Conservation (phyloP, 768 basidiomycete species). For the Mycena olivaceomarginata region DNA sequence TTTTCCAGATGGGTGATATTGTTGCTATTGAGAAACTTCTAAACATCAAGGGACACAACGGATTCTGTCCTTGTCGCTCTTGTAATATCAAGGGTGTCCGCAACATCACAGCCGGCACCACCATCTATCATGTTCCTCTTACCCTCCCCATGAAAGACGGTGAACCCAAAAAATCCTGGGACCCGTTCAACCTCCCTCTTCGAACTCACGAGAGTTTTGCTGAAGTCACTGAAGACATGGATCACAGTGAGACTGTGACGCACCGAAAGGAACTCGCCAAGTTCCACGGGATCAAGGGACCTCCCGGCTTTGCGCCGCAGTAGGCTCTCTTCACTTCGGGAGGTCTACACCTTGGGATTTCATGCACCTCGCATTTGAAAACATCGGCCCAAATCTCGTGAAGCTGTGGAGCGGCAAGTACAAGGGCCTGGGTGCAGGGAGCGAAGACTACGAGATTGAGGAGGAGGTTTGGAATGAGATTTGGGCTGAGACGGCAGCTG, state of each 20-base stretch:
- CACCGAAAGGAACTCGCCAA: slow-evolving; percentile 43
- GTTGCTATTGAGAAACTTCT: slow-evolving; percentile 53
- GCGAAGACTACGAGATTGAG: slow-evolving; percentile 51
- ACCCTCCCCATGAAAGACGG: slow-evolving; percentile 22
- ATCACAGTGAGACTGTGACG: slow-evolving; percentile 1
- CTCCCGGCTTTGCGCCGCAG: slow-evolving; percentile 48
- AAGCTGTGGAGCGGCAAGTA: no score
- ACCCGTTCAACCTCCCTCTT: slow-evolving; percentile 46
- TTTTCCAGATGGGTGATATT: slow-evolving; percentile 56
- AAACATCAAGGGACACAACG: slow-evolving; percentile 61
- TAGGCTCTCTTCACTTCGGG: slow-evolving; percentile 54
- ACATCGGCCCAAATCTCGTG: slow-evolving; percentile 53
- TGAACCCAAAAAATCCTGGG: background rate
- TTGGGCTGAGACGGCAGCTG: slow-evolving; percentile 54
- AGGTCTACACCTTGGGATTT: slow-evolving; percentile 61
- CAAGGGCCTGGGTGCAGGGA: slow-evolving; percentile 50
- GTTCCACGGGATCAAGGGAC: slow-evolving; percentile 11
- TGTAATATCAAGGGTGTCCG: slow-evolving; percentile 57
- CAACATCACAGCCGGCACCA: slow-evolving; percentile 8
- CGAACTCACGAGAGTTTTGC: slow-evolving; percentile 46
- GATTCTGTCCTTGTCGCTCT: slow-evolving; percentile 52
- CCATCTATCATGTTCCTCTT: slow-evolving; percentile 51
- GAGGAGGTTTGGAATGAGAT: slow-evolving; percentile 58
- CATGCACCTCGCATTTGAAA: slow-evolving; percentile 68
- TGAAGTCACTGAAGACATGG: background rate